A percentile compares a stretch with the other conserved stretches of the same genome.
Evolutionary conservation across 179 eudicot genomes (phyloP).

Genomic region (Monotropa hypopitys): DNA sequence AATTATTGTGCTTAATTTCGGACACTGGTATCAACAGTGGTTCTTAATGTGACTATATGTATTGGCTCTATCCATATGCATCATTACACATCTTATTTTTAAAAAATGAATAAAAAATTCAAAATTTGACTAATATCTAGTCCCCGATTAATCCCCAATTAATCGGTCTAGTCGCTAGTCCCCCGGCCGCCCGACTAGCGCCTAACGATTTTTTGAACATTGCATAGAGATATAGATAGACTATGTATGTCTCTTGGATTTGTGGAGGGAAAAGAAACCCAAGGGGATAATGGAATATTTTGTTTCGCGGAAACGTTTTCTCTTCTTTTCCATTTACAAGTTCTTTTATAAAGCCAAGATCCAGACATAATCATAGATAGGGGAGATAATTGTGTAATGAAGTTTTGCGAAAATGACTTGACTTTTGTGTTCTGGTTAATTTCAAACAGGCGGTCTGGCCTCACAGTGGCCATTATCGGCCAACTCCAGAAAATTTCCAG

Average conservation of each 20-base stretch:
- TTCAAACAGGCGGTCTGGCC: constrained; percentile 88
- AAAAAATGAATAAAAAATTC: too few relatives aligned
- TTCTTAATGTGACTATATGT: too few relatives aligned
- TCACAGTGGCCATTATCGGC: constrained; percentile 93
- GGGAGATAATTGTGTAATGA: background rate
- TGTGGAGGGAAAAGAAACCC: background rate
- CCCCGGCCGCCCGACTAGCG: too few relatives aligned
- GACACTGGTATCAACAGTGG: too few relatives aligned
- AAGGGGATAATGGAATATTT: background rate
- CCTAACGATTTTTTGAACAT: too few relatives aligned
- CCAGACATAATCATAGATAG: background rate
- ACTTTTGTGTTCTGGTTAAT: background rate
- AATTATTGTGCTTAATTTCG: too few relatives aligned
- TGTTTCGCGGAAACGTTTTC: background rate
- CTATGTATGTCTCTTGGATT: background rate
- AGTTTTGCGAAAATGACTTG: background rate
- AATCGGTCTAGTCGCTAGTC: too few relatives aligned
- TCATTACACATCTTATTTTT: too few relatives aligned
- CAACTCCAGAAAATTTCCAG: constrained; percentile 79
- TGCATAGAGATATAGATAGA: background rate
- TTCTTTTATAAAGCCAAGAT: background rate
- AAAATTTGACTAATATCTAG: too few relatives aligned
- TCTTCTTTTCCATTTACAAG: background rate
- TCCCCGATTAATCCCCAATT: too few relatives aligned
- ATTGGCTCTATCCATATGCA: too few relatives aligned